Conservation (phyloP, 1,284 basidiomycete species). For the Moesziomyces antarcticus region DNA sequence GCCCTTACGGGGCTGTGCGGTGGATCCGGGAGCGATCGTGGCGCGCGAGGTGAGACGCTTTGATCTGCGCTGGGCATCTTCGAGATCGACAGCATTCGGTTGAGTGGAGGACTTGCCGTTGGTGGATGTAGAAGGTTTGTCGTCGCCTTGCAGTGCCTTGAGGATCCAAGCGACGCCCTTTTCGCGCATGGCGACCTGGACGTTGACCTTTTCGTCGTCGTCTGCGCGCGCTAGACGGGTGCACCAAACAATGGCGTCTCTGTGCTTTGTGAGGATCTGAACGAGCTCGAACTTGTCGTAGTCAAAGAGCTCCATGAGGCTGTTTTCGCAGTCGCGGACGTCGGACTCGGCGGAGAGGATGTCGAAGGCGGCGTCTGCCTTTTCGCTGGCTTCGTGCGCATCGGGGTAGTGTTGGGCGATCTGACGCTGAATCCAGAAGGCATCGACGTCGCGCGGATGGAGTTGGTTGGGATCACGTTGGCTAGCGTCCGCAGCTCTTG, state of each 20-base stretch:
- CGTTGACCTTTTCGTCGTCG: slow-evolving; percentile 88
- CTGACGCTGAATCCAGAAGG: slow-evolving; percentile 97
- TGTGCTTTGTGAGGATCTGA: slow-evolving; percentile 90
- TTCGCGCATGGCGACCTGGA: slow-evolving; percentile 98
- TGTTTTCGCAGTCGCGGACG: slow-evolving; percentile 94
- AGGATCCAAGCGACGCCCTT: slow-evolving; percentile 96
- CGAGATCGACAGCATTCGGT: slow-evolving; percentile 79
- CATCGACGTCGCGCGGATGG: slow-evolving; percentile 90
- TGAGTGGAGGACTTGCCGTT: slow-evolving; percentile 65
- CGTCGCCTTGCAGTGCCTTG: slow-evolving; percentile 74
- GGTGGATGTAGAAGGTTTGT: slow-evolving; percentile 7
- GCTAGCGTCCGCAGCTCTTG: slow-evolving; percentile 67
- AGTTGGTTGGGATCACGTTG: slow-evolving; percentile 71
- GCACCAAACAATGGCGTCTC: slow-evolving; percentile 97
- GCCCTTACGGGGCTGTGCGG: slow-evolving; percentile 80
- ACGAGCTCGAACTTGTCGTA: slow-evolving; percentile 91
- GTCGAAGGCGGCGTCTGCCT: slow-evolving; percentile 84
- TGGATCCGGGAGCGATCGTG: slow-evolving; percentile 87
- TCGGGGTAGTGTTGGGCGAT: slow-evolving; percentile 91
- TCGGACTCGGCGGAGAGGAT: slow-evolving; percentile 87
- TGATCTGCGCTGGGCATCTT: slow-evolving; percentile 69
- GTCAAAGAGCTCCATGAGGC: slow-evolving; percentile 96
- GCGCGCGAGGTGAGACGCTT: slow-evolving; percentile 80
- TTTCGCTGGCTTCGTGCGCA: slow-evolving; percentile 91
- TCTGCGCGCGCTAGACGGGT: slow-evolving; percentile 92